Conservation (phyloP, 2,329 filamentous ascomycete genomes). For the Exophiala viscosa region DNA sequence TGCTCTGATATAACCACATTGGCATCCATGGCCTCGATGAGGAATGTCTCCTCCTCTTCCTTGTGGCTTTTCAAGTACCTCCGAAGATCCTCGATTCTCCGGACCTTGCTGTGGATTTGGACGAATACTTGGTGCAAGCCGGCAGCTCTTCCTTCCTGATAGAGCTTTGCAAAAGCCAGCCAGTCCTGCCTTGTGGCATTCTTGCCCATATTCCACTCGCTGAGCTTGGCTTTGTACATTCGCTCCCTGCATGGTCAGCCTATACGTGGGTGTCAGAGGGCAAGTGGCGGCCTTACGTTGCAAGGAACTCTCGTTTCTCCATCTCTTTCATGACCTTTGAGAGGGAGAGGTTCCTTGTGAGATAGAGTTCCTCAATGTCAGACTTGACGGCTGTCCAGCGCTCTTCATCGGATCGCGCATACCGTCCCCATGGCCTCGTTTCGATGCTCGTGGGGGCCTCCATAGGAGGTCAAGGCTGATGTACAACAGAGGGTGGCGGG, state of each 20-base stretch:
- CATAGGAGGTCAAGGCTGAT: no score
- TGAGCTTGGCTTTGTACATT: neutral
- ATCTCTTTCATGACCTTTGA: constrained; percentile 4
- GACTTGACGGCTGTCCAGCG: neutral
- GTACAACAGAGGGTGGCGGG: no score
- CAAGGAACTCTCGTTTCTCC: constrained; percentile 2
- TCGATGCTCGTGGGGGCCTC: no score
- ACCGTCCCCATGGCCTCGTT: no score
- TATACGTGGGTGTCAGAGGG: no score
- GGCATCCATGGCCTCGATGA: neutral
- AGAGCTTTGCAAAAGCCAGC: constrained; percentile 2
- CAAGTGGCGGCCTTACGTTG: constrained; percentile 1
- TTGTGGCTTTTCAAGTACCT: constrained; percentile 1
- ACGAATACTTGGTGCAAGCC: neutral
- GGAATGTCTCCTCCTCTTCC: constrained; percentile 1
- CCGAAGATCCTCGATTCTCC: constrained; percentile 2
- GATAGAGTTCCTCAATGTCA: neutral
- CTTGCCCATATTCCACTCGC: neutral
- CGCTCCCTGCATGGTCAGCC: neutral
- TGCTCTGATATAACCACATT: neutral
- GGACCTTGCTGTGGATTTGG: constrained; percentile 6
- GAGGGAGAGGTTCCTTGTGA: neutral
- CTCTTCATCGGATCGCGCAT: no score
- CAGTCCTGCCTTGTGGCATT: constrained; percentile 7
- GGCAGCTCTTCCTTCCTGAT: neutral